Evolutionary conservation across 1,139 yeast genomes (phyloP).

Genomic region (Chernovozyma sophiae-reginae): DNA sequence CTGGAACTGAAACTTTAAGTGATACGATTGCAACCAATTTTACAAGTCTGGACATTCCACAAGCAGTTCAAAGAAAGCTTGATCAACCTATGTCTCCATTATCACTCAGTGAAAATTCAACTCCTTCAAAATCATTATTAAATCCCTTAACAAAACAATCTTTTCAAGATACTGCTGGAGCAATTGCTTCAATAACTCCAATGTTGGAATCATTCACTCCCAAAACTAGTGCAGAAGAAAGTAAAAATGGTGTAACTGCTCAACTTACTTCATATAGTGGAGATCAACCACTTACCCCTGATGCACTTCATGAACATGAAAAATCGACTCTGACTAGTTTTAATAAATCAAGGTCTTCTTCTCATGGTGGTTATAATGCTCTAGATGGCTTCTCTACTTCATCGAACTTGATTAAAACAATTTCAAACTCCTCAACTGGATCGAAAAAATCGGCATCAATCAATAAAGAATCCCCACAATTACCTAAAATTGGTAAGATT

Average conservation of each 20-base stretch:
- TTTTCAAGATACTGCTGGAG: slow-evolving; percentile 45
- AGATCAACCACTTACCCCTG: slow-evolving; percentile 5
- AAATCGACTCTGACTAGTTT: not conserved
- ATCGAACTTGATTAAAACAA: slow-evolving; percentile 29
- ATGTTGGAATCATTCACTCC: slow-evolving; percentile 70
- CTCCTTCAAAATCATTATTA: slow-evolving; percentile 1
- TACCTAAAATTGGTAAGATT: slow-evolving; percentile 83
- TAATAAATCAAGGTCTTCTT: slow-evolving; percentile 8
- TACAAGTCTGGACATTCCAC: slow-evolving; percentile 1
- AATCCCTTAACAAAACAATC: not conserved
- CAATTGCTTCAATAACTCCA: slow-evolving; percentile 77
- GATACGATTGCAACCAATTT: not conserved
- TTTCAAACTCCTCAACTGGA: slow-evolving; percentile 36
- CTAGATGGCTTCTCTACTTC: slow-evolving; percentile 7
- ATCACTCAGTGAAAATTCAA: slow-evolving; percentile 5
- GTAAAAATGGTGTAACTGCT: slow-evolving; percentile 16
- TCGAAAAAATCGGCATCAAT: slow-evolving; percentile 46
- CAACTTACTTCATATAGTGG: not conserved
- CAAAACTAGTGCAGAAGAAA: slow-evolving; percentile 61
- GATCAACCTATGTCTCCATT: slow-evolving; percentile 8
- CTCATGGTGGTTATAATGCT: slow-evolving; percentile 10
- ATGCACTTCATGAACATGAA: slow-evolving; percentile 8
- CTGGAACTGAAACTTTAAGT: not conserved
- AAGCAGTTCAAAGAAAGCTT: slow-evolving; percentile 2
- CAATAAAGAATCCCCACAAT: slow-evolving; percentile 42